Base-by-base conservation (phyloP, 306 rosid genomes). In the Cucurbita maxima region DNA sequence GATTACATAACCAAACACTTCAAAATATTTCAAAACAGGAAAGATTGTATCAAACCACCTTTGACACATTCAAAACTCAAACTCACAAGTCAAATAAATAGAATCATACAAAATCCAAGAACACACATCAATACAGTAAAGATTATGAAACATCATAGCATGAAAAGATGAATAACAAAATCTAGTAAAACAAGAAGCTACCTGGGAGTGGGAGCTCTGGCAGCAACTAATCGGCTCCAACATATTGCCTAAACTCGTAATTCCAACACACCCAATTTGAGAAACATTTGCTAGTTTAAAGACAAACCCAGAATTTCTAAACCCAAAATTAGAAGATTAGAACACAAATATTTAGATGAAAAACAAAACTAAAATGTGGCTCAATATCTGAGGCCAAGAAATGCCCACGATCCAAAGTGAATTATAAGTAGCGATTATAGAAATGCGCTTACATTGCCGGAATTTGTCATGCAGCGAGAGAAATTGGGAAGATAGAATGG, bases 141-240 rank as follows among this genome's bases (percentile, higher is more conserved):
- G 52, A 67, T 14, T 20, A 20, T 11, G 55, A 45, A 48, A 47
- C 57, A 6, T 68, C 38, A 68, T 3, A 68, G 13, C 30, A 20
- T 8, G 22, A 67, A 43, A 67, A 48, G 6, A 67, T 20, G 66
- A 59, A 44, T 44, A 19, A 67, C 54, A 44, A 13, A 68, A 68
- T 16, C 1, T 6, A 14, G 13, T 11, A 22, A 13, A 16, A 45
- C 12, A 45, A 45, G 36, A 45, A 11, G 73, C 25, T 77, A 90
- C 98, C 97, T 94, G 88, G 50, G 79, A 86, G 96, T 94, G 88
- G 53, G 80, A 86, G 86, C 82, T 84, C 40, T 75, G 95, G 67
- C 84, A 85, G 79, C 76, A 85, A 79, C 87, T 76, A 62, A 88
- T 18, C 12, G 95, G 79, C 56, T 89, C 95, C 76, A 85, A 76